Conservation (phyloP, 2,329 filamentous ascomycete genomes). For the Alternaria triticina region DNA sequence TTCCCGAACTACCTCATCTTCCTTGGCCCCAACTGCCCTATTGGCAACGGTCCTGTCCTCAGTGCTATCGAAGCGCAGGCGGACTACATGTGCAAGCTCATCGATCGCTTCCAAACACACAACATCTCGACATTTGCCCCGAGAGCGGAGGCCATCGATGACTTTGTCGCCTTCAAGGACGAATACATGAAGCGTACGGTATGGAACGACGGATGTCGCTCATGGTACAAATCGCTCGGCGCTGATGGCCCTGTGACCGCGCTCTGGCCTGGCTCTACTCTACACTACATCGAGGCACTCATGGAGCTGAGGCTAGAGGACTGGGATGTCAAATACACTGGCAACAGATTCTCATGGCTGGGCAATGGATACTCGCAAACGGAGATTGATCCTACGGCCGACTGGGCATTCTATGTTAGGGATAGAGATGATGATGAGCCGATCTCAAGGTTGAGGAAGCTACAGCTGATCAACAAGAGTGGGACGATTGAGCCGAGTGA, state of each 20-base stretch:
- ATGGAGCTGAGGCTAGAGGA: constrained; percentile 56
- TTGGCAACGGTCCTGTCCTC: constrained; percentile 52
- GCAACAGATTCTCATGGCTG: constrained; percentile 47
- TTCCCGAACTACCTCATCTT: constrained; percentile 57
- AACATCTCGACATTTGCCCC: constrained; percentile 54
- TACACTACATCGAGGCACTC: constrained; percentile 60
- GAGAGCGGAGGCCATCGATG: constrained; percentile 54
- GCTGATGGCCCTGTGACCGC: constrained; percentile 48
- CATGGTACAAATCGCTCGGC: constrained; percentile 50
- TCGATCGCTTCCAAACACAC: constrained; percentile 59
- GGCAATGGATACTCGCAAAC: constrained; percentile 48
- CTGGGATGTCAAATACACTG: constrained; percentile 52
- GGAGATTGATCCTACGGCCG: constrained; percentile 44
- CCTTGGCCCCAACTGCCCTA: constrained; percentile 52
- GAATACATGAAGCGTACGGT: constrained; percentile 55
- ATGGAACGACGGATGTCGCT: constrained; percentile 54
- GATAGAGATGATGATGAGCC: constrained; percentile 44
- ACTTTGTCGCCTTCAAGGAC: constrained; percentile 59
- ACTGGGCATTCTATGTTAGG: constrained; percentile 47
- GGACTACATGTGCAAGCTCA: constrained; percentile 59
- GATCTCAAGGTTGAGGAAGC: constrained; percentile 28
- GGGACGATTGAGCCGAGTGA: constrained; percentile 29
- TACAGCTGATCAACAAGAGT: constrained; percentile 41
- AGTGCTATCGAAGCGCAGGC: constrained; percentile 55
- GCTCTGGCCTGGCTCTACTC: constrained; percentile 54